Percentiles rank a stretch among this genome's conserved stretches.
These are phyloP conservation scores for Trypanosoma avium DNA, from an alignment of 208 protist species.

Conservation along the genomic window DNA sequence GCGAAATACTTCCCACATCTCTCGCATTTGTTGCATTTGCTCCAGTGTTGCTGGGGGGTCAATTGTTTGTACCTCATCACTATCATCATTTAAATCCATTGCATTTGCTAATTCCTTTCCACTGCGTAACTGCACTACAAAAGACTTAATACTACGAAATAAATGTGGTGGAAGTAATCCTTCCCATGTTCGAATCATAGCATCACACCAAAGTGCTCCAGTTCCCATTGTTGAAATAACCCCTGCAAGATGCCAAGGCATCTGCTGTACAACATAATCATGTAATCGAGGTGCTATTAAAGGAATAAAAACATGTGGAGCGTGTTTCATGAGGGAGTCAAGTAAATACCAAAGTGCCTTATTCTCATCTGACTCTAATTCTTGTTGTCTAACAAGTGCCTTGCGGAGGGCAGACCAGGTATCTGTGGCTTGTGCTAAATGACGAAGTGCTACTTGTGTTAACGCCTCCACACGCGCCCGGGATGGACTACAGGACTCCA, in stretches of 20 bases:
- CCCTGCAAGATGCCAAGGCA: conserved; percentile 54
- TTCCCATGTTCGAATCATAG: conserved; percentile 70
- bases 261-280: conserved; percentile 74
- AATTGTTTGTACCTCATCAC: conserved; percentile 23
- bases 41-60: conserved; percentile 33
- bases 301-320: conserved; percentile 73
- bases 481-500: conserved; percentile 56
- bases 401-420: conserved; percentile 70
- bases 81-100: conserved; percentile 28
- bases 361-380: conserved; percentile 44
- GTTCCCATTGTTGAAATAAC: conserved; percentile 22
- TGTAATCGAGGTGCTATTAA: conserved; percentile 58
- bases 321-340: conserved; percentile 73
- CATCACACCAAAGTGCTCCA: conserved; percentile 59
- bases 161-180: conserved; percentile 45
- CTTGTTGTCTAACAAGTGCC: conserved; percentile 43
- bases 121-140: conserved; percentile 61
- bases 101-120: conserved; percentile 57
- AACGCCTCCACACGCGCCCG: conserved; percentile 55
- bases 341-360: conserved; percentile 75
- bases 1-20: conserved; percentile 60
- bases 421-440: conserved; percentile 50
- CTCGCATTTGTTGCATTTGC: conserved; percentile 52
- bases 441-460: conserved; percentile 52
- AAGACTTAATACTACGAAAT: conserved; percentile 43